Conservation (phyloP, 78 protist genomes). For the Isochrysis galbana region DNA sequence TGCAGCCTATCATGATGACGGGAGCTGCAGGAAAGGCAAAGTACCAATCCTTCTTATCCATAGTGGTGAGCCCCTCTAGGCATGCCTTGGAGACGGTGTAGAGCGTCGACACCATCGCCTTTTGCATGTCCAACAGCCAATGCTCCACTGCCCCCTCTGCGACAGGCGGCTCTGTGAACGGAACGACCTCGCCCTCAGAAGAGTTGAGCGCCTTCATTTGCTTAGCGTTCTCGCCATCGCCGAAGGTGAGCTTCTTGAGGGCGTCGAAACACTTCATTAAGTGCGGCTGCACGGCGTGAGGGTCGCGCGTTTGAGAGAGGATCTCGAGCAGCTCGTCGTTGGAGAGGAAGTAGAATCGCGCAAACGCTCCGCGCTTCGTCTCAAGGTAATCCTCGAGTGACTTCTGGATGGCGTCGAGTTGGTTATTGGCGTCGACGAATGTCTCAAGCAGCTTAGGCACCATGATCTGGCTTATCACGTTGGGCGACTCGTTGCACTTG, state of each 20-base stretch:
- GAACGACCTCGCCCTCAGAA: conserved; percentile 73
- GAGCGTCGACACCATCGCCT: conserved; percentile 48
- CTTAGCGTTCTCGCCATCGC: neutral
- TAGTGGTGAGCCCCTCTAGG: neutral
- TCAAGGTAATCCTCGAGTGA: conserved; percentile 79
- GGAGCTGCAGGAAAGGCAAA: conserved; percentile 60
- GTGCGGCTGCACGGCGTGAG: conserved; percentile 79
- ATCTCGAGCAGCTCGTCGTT: conserved; percentile 78
- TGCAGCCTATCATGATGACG: conserved; percentile 48
- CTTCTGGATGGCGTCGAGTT: conserved; percentile 73
- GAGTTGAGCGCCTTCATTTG: conserved; percentile 63
- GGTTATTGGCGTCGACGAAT: conserved; percentile 57
- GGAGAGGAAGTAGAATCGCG: conserved; percentile 85
- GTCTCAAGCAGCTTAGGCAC: conserved; percentile 43
- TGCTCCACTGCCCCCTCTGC: conserved; percentile 59
- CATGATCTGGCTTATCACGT: conserved; percentile 32
- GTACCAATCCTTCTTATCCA: conserved; percentile 48
- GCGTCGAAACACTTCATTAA: conserved; percentile 79
- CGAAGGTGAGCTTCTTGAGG: conserved; percentile 35
- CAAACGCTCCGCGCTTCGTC: conserved; percentile 71
- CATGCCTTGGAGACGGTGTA: neutral
- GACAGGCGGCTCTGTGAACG: neutral
- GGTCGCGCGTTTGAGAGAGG: conserved; percentile 75
- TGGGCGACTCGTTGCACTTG: conserved; percentile 40
- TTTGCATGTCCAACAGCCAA: conserved; percentile 70